Conservation (phyloP, 345 rosid species). For the Bruguiera parviflora region DNA sequence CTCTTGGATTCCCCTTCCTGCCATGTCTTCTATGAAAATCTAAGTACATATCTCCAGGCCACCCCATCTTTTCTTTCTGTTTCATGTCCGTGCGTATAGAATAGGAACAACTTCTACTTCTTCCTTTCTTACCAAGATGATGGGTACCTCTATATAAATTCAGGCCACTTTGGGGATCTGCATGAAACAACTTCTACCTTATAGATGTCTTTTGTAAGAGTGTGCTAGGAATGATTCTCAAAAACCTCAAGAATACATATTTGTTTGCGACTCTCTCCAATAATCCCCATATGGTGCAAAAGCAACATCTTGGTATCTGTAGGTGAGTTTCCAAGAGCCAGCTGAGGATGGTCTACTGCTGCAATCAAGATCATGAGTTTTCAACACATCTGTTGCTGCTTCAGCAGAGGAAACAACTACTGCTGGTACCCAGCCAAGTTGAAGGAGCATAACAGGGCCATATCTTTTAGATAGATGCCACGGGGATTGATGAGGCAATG, state of each 20-base stretch:
- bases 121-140: no score
- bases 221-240: no score
- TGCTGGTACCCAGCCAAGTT: conserved; percentile 9
- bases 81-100: no score
- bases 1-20: no score
- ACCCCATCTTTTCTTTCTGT: no score
- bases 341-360: conserved; percentile 14
- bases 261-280: conserved; percentile 23
- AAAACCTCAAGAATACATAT: conserved; percentile 11
- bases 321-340: conserved; percentile 13
- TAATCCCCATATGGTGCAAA: conserved; percentile 18
- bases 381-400: conserved; percentile 24
- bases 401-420: conserved; percentile 23
- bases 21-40: no score
- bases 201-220: no score
- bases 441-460: conserved; percentile 21
- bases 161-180: no score
- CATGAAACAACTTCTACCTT: no score
- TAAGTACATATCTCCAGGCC: no score
- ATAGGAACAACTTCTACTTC: no score
- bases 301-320: conserved; percentile 17
- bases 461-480: conserved; percentile 15
- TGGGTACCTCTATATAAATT: no score
- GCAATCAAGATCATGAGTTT: conserved; percentile 14
- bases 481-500: conserved; percentile 5